A percentile compares a stretch with the other conserved stretches of the same genome.
phyloP scores from a whole-genome alignment of 345 rosid genomes.

The Passiflora organensis region DNA sequence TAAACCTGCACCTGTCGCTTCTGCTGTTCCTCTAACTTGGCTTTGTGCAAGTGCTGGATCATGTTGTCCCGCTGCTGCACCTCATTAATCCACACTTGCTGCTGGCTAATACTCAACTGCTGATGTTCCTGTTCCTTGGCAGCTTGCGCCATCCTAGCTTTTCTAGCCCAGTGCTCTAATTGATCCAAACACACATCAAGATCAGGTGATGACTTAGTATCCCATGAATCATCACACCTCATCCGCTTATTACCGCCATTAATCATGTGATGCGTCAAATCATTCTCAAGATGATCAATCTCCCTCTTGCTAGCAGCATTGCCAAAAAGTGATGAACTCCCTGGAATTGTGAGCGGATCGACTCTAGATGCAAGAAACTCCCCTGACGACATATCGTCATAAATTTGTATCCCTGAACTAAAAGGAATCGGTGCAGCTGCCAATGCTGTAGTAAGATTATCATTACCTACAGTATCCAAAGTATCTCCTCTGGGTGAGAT shows the following conservation, averaged over 20 bases:
- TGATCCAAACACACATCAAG: slow-evolving; percentile 47
- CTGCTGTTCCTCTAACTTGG: slow-evolving; percentile 51
- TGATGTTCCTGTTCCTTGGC: slow-evolving; percentile 46
- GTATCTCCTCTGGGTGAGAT: slow-evolving; percentile 36
- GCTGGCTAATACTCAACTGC: slow-evolving; percentile 43
- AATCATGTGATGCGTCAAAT: slow-evolving; percentile 40
- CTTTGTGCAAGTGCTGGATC: slow-evolving; percentile 57
- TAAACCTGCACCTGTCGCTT: slow-evolving; percentile 44
- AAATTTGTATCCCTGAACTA: slow-evolving; percentile 48
- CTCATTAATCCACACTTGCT: slow-evolving; percentile 39
- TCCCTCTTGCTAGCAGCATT: slow-evolving; percentile 56
- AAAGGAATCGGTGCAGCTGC: slow-evolving; percentile 50
- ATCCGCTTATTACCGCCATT: slow-evolving; percentile 57
- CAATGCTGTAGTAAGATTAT: slow-evolving; percentile 58
- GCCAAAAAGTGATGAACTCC: slow-evolving; percentile 43
- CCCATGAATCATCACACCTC: slow-evolving; percentile 56
- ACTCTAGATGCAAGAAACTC: slow-evolving; percentile 56
- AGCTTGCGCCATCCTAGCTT: slow-evolving; percentile 41
- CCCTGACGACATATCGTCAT: slow-evolving; percentile 35
- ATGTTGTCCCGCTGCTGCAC: slow-evolving; percentile 40
- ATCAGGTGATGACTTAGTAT: slow-evolving; percentile 36
- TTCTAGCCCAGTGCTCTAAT: slow-evolving; percentile 36
- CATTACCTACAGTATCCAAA: slow-evolving; percentile 44
- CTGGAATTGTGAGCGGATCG: slow-evolving; percentile 45
- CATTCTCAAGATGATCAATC: slow-evolving; percentile 45